Evolutionary conservation across 768 basidiomycete genomes (phyloP).

Genomic region (Amanita molliuscula): DNA sequence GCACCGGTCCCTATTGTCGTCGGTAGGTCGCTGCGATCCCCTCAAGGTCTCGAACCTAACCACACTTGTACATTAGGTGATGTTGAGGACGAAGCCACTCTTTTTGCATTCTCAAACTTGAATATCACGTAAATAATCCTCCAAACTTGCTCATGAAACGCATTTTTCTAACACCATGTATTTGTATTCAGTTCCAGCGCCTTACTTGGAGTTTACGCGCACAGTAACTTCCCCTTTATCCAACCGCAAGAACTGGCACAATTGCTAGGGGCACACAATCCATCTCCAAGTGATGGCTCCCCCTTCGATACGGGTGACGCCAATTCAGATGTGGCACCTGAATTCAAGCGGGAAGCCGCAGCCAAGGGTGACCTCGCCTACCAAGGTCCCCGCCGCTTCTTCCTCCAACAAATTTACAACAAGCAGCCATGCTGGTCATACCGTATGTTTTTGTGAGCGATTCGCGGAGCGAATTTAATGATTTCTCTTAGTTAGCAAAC

Average conservation of each 20-base stretch:
- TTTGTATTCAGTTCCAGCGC: no score
- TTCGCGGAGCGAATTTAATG: slow-evolving; percentile 5
- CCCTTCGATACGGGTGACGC: slow-evolving; percentile 38
- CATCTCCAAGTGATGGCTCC: slow-evolving; percentile 32
- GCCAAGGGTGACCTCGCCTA: slow-evolving; percentile 25
- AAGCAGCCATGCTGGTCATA: slow-evolving; percentile 30
- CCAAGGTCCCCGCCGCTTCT: slow-evolving; percentile 23
- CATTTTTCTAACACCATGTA: not conserved
- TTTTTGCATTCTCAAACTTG: slow-evolving; percentile 31
- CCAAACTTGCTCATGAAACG: not conserved
- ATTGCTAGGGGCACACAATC: slow-evolving; percentile 19
- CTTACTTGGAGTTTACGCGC: no score
- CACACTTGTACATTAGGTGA: slow-evolving; percentile 22
- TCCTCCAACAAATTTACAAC: slow-evolving; percentile 23
- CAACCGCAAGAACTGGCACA: not conserved
- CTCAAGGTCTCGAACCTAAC: no score
- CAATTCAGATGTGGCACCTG: slow-evolving; percentile 29
- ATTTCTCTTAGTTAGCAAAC: slow-evolving; percentile 12
- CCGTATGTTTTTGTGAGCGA: slow-evolving; percentile 16
- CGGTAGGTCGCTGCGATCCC: slow-evolving; percentile 15
- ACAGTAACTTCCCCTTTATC: not conserved
- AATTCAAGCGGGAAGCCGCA: slow-evolving; percentile 30
- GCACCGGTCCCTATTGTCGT: slow-evolving; percentile 39
- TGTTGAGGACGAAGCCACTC: slow-evolving; percentile 48
- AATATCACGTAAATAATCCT: slow-evolving; percentile 33